Conservation (phyloP, 108 stramenopile genomes). For the Halocafeteria seosinensis region DNA sequence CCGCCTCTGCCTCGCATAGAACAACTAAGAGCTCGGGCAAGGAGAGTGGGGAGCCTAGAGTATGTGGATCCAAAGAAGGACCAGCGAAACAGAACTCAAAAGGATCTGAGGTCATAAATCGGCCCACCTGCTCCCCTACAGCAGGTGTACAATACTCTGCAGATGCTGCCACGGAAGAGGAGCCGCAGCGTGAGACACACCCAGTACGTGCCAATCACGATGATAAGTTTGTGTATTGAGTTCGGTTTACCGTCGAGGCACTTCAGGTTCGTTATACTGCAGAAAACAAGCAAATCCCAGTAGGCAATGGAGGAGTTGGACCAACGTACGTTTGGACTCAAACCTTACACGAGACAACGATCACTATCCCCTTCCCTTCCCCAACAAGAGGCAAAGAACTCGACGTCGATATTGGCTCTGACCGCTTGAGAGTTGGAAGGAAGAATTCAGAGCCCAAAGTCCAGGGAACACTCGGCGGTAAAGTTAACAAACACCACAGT, state of each 20-base stretch:
- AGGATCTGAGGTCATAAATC: no score
- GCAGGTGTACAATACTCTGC: background rate
- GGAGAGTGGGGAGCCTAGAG: no score
- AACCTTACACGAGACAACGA: background rate
- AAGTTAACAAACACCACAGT: conserved; percentile 11
- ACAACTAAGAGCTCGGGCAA: background rate
- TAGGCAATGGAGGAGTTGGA: background rate
- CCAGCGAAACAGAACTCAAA: no score
- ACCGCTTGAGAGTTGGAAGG: background rate
- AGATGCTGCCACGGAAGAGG: background rate
- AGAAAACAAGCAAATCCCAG: background rate
- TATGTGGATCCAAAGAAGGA: no score
- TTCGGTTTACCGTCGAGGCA: background rate
- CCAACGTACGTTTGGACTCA: background rate
- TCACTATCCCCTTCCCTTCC: background rate
- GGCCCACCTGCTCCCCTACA: no score
- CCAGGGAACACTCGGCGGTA: background rate
- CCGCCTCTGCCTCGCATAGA: background rate
- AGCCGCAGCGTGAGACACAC: background rate
- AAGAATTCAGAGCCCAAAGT: background rate
- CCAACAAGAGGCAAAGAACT: no score
- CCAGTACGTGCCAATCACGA: background rate
- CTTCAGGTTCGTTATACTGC: background rate
- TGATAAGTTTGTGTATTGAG: background rate
- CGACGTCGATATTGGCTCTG: no score